phyloP scores from a whole-genome alignment of 768 basidiomycete genomes.

The Cantharellus anzutake region DNA sequence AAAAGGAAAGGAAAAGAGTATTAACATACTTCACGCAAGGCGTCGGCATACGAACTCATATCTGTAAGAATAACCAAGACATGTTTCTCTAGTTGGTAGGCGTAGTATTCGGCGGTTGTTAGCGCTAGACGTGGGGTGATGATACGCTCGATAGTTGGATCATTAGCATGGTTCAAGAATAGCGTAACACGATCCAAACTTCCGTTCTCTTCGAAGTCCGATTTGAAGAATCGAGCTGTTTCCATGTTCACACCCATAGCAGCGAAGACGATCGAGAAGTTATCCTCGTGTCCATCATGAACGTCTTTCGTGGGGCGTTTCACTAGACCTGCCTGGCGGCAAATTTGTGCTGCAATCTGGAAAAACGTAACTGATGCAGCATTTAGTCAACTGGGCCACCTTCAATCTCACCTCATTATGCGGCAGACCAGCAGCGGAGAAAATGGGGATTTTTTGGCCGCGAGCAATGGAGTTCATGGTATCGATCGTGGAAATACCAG shows the following conservation, averaged over 20 bases:
- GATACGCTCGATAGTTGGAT: constrained; percentile 98
- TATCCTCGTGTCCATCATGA: constrained; percentile 98
- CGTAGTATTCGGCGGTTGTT: constrained; percentile 98
- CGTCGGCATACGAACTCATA: constrained; percentile 97
- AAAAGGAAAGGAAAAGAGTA: background rate
- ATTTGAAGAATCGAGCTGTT: constrained; percentile 98
- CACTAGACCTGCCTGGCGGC: constrained; percentile 95
- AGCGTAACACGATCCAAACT: constrained; percentile 92
- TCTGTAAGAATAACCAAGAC: constrained; percentile 98
- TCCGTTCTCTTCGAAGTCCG: constrained; percentile 98
- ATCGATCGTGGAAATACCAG: constrained; percentile 97
- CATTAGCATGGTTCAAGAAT: constrained; percentile 97
- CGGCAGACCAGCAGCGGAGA: constrained; percentile 95
- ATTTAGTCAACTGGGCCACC: background rate
- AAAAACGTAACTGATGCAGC: constrained; percentile 2
- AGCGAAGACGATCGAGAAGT: constrained; percentile 98
- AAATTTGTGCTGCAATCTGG: constrained; percentile 98
- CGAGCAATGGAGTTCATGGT: constrained; percentile 98
- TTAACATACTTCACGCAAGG: constrained; percentile 58
- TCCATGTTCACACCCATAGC: constrained; percentile 99
- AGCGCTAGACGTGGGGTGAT: constrained; percentile 96
- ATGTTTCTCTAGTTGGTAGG: constrained; percentile 98
- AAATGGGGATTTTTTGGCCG: constrained; percentile 99
- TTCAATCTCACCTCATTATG: constrained; percentile 70
- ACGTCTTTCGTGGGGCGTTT: constrained; percentile 93